These are phyloP conservation scores for Colletotrichum sp. DNA, from an alignment of 2,329 filamentous ascomycete species.

Conservation along the genomic window DNA sequence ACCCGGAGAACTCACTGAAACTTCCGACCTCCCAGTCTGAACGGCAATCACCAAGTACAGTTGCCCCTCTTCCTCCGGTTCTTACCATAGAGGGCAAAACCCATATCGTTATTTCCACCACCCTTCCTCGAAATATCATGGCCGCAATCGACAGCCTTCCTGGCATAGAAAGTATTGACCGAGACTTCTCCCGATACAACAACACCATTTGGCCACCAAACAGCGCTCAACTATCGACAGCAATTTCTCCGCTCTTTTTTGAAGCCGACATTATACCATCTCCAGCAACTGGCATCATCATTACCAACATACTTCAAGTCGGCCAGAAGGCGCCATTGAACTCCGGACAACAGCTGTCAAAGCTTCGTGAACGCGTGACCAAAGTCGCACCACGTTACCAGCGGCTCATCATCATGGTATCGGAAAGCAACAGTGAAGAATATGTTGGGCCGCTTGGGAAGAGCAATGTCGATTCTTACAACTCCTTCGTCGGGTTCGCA, in stretches of 20 bases:
- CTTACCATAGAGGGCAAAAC: slow-evolving; percentile 19
- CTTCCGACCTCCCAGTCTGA: neutral
- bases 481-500: slow-evolving; percentile 56
- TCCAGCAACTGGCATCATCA: slow-evolving; percentile 69
- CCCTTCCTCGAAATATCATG: slow-evolving; percentile 52
- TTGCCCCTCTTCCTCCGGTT: slow-evolving; percentile 20
- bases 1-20: neutral
- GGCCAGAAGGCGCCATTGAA: slow-evolving; percentile 73
- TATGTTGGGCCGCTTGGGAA: slow-evolving; percentile 38
- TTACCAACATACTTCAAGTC: slow-evolving; percentile 74
- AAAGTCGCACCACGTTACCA: slow-evolving; percentile 67
- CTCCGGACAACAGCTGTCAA: slow-evolving; percentile 37
- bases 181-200: slow-evolving; percentile 56
- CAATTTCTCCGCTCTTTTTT: slow-evolving; percentile 42
- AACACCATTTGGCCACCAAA: slow-evolving; percentile 35
- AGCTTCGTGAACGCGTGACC: slow-evolving; percentile 60
- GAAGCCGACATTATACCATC: slow-evolving; percentile 80
- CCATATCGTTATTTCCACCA: slow-evolving; percentile 56
- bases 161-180: slow-evolving; percentile 59
- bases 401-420: slow-evolving; percentile 70
- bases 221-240: slow-evolving; percentile 23
- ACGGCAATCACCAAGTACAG: no score
- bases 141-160: slow-evolving; percentile 54
- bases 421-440: slow-evolving; percentile 55
- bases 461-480: slow-evolving; percentile 49